Evolutionary conservation across 805 yeast genomes (phyloP), one percentile per base, ranked within the genome.

Genomic region (Kazachstania psychrophila): DNA sequence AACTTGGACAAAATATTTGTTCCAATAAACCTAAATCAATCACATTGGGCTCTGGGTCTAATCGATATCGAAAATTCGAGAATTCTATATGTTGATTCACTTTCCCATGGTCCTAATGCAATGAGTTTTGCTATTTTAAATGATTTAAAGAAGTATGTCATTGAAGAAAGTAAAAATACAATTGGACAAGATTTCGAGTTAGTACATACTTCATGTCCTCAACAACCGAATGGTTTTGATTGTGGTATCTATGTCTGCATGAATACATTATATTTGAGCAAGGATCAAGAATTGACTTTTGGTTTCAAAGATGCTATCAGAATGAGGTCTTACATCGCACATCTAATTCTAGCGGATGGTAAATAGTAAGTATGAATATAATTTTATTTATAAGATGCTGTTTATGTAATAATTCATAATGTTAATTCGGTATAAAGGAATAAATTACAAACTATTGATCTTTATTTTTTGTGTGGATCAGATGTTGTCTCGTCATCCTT

Each of bases 211-310:
- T 54, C 60, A n/a, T 69, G 88, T 29, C 97, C 98, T 1, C 84
- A 79, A 46, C 98, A 92, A 55, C 65, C 69, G 19, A 92, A 92
- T 53, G 96, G 96, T 0, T 84, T 56, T 47, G 98, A 92, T 58
- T 92, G 98, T 64, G 98, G 98, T 6, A 94, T 89, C 2, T 92
- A 88, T 52, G 73, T 94, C 2, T 81, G 96, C 57, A 74, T 87
- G 38, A 79, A 77, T 32, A 84, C 83, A 1, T 71, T 75, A 33
- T 77, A 70, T 31, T 48, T 85, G 28, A 61, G 88, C 0, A 61
- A 73, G 24, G 71, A 66, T 5, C 55, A 57, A 18, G 68, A 67
- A 0, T 59, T 84, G 27, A 51, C 58, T 3, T 89, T 76, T 48
- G 54, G 73, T 6, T 88, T 81, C 47, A 59, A 63, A 6, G 94